A percentile compares a stretch with the other conserved stretches of the same genome.
These are phyloP conservation scores for Tilletia caries DNA, from an alignment of 1,284 basidiomycete species.

Conservation along the genomic window DNA sequence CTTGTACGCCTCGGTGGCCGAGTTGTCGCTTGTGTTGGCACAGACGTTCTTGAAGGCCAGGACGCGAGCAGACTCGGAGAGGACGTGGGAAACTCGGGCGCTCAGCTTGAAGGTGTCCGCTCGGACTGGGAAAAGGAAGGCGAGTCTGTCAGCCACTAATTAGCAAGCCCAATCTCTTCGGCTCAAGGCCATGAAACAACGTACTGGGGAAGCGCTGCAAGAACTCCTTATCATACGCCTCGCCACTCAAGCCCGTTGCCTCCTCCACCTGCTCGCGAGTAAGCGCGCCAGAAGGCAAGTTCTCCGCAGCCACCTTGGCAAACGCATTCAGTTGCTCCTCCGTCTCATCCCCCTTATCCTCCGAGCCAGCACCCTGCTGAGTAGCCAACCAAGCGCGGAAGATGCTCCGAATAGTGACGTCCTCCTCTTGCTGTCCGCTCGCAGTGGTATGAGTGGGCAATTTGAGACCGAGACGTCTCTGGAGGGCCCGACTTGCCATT, in stretches of 20 bases:
- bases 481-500: conserved; percentile 39
- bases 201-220: conserved; percentile 38
- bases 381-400: background rate
- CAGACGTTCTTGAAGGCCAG: conserved; percentile 38
- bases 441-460: background rate
- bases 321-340: conserved; percentile 10
- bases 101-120: conserved; percentile 41
- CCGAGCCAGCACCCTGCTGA: background rate
- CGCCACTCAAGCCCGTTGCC: conserved; percentile 31
- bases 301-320: background rate
- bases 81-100: conserved; percentile 44
- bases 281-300: conserved; percentile 24
- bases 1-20: conserved; percentile 24
- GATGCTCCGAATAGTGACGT: background rate
- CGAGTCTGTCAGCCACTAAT: background rate
- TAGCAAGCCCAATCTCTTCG: too few relatives aligned
- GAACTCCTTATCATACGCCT: conserved; percentile 43
- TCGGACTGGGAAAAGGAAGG: conserved; percentile 24
- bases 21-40: conserved; percentile 9
- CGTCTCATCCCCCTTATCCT: conserved; percentile 2
- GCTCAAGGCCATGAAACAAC: too few relatives aligned
- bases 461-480: conserved; percentile 23
- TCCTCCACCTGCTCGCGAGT: conserved; percentile 33
- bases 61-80: conserved; percentile 45
- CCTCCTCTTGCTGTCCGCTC: background rate